Evolutionary conservation across 1,284 basidiomycete genomes (phyloP).

Genomic region (Malassezia slooffiae): DNA sequence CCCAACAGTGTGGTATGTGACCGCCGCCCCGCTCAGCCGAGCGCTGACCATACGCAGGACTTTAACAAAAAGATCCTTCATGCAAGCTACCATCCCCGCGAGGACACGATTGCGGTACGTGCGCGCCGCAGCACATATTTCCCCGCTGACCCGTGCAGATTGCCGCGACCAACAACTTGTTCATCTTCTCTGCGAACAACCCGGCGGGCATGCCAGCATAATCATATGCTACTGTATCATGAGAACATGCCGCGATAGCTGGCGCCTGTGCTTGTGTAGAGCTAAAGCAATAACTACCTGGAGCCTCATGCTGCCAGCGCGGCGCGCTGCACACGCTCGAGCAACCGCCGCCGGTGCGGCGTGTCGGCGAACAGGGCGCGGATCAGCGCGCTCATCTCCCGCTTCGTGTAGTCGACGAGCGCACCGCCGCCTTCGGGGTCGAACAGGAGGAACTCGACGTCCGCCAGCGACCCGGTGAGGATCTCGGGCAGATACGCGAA

Average conservation of each 20-base stretch:
- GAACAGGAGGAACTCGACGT: slow-evolving; percentile 76
- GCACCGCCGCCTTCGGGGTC: slow-evolving; percentile 60
- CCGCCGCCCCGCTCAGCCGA: neutral
- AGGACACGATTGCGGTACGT: slow-evolving; percentile 67
- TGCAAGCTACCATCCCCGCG: slow-evolving; percentile 83
- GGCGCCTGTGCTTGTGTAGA: no score
- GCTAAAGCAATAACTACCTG: no score
- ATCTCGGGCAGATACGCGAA: slow-evolving; percentile 41
- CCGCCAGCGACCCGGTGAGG: slow-evolving; percentile 49
- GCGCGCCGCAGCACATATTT: neutral
- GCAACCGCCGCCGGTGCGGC: slow-evolving; percentile 23
- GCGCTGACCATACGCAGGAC: slow-evolving; percentile 27
- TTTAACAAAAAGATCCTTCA: slow-evolving; percentile 96
- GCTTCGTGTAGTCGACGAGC: slow-evolving; percentile 74
- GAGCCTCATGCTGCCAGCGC: no score
- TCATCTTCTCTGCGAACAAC: slow-evolving; percentile 52
- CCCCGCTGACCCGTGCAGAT: slow-evolving; percentile 25
- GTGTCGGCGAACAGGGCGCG: slow-evolving; percentile 67
- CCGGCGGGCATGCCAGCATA: slow-evolving; percentile 13
- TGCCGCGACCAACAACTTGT: slow-evolving; percentile 49
- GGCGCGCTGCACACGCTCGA: slow-evolving; percentile 25
- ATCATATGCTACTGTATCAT: neutral
- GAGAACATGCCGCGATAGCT: no score
- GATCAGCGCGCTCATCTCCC: slow-evolving; percentile 71
- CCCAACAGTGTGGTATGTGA: slow-evolving; percentile 31